phyloP scores from a whole-genome alignment of 257 asterid genomes.

The Nicotiana noctiflora region DNA sequence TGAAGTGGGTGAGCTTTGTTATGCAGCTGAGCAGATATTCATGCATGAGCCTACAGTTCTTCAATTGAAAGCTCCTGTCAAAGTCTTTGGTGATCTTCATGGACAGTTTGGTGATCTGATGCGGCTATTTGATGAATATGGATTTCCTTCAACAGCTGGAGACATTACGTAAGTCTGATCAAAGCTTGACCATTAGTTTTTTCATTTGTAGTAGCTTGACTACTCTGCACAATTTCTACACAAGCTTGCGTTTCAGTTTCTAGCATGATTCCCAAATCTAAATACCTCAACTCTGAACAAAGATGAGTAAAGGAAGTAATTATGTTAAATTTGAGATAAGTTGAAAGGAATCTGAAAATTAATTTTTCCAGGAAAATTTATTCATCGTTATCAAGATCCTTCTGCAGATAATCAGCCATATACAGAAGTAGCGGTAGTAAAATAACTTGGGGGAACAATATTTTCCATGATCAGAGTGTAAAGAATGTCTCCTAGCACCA shows the following conservation, averaged over 20 bases:
- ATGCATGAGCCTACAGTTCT: slow-evolving; percentile 97
- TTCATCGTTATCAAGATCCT: not conserved
- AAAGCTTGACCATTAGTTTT: not conserved
- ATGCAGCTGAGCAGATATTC: slow-evolving; percentile 98
- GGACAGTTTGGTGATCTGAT: slow-evolving; percentile 98
- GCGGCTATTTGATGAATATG: slow-evolving; percentile 99
- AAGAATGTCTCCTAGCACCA: not conserved
- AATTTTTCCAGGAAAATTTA: not conserved
- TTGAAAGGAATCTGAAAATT: not conserved
- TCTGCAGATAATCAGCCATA: not conserved
- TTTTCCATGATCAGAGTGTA: not conserved
- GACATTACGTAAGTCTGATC: slow-evolving; percentile 78
- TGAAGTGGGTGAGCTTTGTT: slow-evolving; percentile 97
- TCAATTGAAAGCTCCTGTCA: slow-evolving; percentile 94
- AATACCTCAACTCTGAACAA: not conserved
- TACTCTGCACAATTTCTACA: not conserved
- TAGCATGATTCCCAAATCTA: not conserved
- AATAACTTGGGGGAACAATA: not conserved
- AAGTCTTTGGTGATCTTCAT: slow-evolving; percentile 98
- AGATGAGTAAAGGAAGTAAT: not conserved
- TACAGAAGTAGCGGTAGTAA: not conserved
- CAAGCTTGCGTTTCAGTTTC: not conserved
- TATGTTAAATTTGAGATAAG: not conserved
- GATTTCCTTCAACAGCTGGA: slow-evolving; percentile 99
- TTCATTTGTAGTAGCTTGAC: not conserved